Conservation (phyloP, 164 flowering plant species). For the Brasenia schreberi region DNA sequence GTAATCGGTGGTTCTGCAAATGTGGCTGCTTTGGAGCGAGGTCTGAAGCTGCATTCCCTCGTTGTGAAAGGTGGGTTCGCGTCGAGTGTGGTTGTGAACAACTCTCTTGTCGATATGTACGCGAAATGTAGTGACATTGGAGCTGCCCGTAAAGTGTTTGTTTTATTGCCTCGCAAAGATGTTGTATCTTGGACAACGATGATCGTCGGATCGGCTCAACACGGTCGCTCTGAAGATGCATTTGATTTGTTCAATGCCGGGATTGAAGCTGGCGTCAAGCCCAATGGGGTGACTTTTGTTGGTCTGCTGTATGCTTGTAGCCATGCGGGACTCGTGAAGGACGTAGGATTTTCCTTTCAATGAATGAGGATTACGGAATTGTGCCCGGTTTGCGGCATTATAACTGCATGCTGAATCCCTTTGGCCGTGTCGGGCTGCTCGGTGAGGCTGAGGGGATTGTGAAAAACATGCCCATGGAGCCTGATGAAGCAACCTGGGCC, state of each 20-base stretch:
- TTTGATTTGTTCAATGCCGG: slow-evolving; percentile 46
- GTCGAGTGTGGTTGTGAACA: slow-evolving; percentile 43
- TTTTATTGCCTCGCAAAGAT: slow-evolving; percentile 29
- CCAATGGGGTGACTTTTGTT: slow-evolving; percentile 77
- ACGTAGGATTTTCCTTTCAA: slow-evolving; percentile 40
- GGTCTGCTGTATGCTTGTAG: slow-evolving; percentile 85
- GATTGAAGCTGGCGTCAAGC: slow-evolving; percentile 43
- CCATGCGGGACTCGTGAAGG: slow-evolving; percentile 79
- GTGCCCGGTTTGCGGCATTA: slow-evolving; percentile 66
- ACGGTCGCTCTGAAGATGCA: slow-evolving; percentile 67
- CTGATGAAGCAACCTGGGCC: slow-evolving; percentile 88
- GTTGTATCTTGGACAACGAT: slow-evolving; percentile 85
- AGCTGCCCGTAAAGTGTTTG: slow-evolving; percentile 40
- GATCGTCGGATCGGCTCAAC: slow-evolving; percentile 80
- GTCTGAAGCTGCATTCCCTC: slow-evolving; percentile 60
- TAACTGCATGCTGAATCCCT: slow-evolving; percentile 73
- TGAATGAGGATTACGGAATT: slow-evolving; percentile 43
- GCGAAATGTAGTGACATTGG: slow-evolving; percentile 70
- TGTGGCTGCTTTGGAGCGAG: slow-evolving; percentile 46
- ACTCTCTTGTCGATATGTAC: slow-evolving; percentile 76
- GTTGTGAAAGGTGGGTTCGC: slow-evolving; percentile 51
- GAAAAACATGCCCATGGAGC: slow-evolving; percentile 51
- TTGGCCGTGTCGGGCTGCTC: slow-evolving; percentile 64
- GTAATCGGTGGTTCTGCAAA: slow-evolving; percentile 55
- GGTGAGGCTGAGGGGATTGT: slow-evolving; percentile 57